Percentiles rank a stretch among this genome's conserved stretches.
Evolutionary conservation across 495 filamentous ascomycete species (phyloP).

Genomic region (Podospora anserina): DNA sequence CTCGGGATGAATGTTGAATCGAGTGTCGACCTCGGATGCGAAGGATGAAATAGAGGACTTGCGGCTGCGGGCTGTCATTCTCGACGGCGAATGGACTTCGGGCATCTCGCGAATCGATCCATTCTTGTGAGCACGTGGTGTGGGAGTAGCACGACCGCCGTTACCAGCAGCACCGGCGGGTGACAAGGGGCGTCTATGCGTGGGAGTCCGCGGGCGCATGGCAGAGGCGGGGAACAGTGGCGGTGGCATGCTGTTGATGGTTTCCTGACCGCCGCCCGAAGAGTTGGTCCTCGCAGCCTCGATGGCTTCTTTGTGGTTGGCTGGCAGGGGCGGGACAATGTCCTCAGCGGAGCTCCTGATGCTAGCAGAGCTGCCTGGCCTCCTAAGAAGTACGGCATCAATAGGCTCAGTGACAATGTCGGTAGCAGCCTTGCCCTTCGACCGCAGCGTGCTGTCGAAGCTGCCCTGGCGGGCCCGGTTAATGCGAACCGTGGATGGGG

Average conservation of each 20-base stretch:
- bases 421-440: constrained; percentile 30
- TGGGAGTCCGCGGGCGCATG: constrained; percentile 71
- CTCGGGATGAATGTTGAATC: constrained; percentile 72
- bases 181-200: constrained; percentile 37
- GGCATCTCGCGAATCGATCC: constrained; percentile 36
- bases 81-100: constrained; percentile 42
- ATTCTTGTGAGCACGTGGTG: constrained; percentile 36
- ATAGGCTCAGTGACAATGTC: constrained; percentile 26
- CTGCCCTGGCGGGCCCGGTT: constrained; percentile 40
- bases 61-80: constrained; percentile 45
- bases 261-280: constrained; percentile 42
- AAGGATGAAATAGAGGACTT: constrained; percentile 93
- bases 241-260: constrained; percentile 71
- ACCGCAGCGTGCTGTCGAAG: constrained; percentile 36
- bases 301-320: constrained; percentile 79
- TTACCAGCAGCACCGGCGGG: constrained; percentile 30
- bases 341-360: constrained; percentile 33
- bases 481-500: constrained; percentile 35
- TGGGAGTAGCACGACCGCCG: constrained; percentile 36
- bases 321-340: constrained; percentile 66
- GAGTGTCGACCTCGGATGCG: constrained; percentile 83
- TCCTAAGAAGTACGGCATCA: constrained; percentile 30
- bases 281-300: constrained; percentile 64
- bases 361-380: constrained; percentile 71
- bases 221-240: constrained; percentile 80